Evolutionary conservation across 1,139 yeast genomes (phyloP).

Genomic region (Nadsonia starkeyi-henricii): DNA sequence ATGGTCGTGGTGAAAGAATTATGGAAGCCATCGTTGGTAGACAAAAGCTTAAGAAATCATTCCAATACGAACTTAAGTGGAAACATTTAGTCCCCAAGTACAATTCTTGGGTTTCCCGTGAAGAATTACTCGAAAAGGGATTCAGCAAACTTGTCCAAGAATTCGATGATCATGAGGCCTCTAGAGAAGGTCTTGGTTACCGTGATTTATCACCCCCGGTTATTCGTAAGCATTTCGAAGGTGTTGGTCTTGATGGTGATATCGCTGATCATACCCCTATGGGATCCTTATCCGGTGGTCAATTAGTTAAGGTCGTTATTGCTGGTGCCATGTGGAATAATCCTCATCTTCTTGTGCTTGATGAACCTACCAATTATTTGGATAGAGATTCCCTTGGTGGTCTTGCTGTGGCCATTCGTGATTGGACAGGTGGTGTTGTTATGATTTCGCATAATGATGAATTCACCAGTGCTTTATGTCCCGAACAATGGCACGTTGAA

Average conservation of each 20-base stretch:
- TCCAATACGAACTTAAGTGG: conserved; percentile 97
- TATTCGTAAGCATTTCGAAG: conserved; percentile 92
- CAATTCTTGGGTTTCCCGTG: conserved; percentile 89
- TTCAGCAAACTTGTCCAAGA: conserved; percentile 80
- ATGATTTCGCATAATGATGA: conserved; percentile 97
- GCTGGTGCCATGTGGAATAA: conserved; percentile 99
- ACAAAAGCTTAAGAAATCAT: conserved; percentile 88
- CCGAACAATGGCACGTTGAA: conserved; percentile 96
- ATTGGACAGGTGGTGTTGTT: conserved; percentile 96
- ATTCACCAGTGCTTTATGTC: conserved; percentile 93
- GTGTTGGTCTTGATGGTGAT: conserved; percentile 92
- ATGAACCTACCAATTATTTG: conserved; percentile 96
- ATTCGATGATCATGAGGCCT: conserved; percentile 96
- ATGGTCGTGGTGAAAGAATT: conserved; percentile 79
- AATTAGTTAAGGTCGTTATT: conserved; percentile 92
- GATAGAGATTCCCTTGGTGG: conserved; percentile 98
- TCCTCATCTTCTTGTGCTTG: conserved; percentile 93
- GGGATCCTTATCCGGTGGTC: conserved; percentile 97
- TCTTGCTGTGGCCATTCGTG: conserved; percentile 90
- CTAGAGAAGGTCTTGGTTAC: conserved; percentile 96
- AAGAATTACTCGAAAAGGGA: conserved; percentile 63
- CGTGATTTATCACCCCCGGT: conserved; percentile 85
- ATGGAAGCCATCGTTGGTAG: conserved; percentile 94
- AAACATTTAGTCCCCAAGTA: conserved; percentile 81
- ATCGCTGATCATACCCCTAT: conserved; percentile 96